Conservation (phyloP, 2,329 filamentous ascomycete species). For the Colletotrichum tanaceti region DNA sequence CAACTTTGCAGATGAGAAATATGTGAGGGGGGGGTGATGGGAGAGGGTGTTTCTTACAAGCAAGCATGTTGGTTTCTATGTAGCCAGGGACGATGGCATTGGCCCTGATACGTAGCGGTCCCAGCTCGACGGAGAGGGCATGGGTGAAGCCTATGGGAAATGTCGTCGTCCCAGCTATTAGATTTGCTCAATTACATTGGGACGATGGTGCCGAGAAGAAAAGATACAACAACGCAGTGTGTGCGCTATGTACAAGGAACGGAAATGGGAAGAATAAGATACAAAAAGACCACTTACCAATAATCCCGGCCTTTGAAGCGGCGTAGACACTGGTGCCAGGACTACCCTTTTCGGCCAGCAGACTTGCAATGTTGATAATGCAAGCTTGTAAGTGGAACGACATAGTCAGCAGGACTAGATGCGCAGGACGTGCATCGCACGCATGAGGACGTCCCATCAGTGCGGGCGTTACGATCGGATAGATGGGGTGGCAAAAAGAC, state of each 20-base stretch:
- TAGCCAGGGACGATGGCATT: constrained; percentile 88
- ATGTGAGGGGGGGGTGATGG: constrained; percentile 9
- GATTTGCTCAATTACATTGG: constrained; percentile 16
- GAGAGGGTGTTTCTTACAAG: constrained; percentile 61
- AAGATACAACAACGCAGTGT: constrained; percentile 4
- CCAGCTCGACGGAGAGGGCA: constrained; percentile 72
- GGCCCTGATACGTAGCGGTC: constrained; percentile 72
- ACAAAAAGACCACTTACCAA: constrained; percentile 63
- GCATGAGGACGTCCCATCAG: constrained; percentile 6
- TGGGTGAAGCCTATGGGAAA: constrained; percentile 70
- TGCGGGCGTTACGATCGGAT: constrained; percentile 26
- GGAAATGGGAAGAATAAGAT: constrained; percentile 5
- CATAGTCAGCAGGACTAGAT: constrained; percentile 26
- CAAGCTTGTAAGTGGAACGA: constrained; percentile 58
- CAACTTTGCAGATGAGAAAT: constrained; percentile 1
- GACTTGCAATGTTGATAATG: constrained; percentile 85
- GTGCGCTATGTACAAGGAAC: constrained; percentile 24
- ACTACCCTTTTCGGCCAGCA: constrained; percentile 77
- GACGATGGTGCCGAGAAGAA: constrained; percentile 11
- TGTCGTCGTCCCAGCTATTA: constrained; percentile 16
- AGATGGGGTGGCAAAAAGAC: constrained; percentile 18
- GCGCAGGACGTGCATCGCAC: constrained; percentile 4
- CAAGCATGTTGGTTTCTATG: constrained; percentile 83
- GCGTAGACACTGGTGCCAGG: constrained; percentile 79
- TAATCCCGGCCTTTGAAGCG: constrained; percentile 82